Conservation (phyloP, 1,139 yeast genomes). For the Nakaseomyces delphensis region DNA sequence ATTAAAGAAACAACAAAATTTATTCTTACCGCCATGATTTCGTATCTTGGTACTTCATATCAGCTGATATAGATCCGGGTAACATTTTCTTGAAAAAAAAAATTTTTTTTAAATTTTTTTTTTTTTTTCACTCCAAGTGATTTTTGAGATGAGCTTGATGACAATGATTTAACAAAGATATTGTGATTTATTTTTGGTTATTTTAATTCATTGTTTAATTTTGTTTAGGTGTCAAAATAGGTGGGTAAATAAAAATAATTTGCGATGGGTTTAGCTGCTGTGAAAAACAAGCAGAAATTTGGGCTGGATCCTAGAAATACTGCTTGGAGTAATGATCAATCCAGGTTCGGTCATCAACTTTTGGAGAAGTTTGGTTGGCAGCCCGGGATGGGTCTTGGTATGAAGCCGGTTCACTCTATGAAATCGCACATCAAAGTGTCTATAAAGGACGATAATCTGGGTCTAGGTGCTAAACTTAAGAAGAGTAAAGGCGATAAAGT, state of each 20-base stretch:
- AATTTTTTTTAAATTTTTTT: no score
- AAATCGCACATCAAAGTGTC: slow-evolving; percentile 78
- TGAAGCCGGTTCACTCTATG: slow-evolving; percentile 47
- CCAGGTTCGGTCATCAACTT: slow-evolving; percentile 82
- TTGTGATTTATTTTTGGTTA: no score
- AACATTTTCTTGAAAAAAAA: no score
- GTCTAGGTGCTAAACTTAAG: slow-evolving; percentile 74
- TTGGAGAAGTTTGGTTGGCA: slow-evolving; percentile 80
- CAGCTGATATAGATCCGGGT: no score
- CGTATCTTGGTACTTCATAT: no score
- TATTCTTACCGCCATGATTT: no score
- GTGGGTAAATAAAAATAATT: neutral
- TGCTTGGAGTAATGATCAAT: slow-evolving; percentile 83
- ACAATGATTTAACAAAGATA: no score
- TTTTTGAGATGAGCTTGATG: no score
- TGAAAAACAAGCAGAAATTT: slow-evolving; percentile 72
- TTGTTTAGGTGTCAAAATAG: no score
- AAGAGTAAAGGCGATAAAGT: slow-evolving; percentile 40
- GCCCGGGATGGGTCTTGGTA: slow-evolving; percentile 84
- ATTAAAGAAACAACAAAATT: no score
- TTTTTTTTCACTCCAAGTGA: no score
- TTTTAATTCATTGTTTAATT: no score
- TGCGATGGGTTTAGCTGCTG: slow-evolving; percentile 78
- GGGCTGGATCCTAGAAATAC: slow-evolving; percentile 93
- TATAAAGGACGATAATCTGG: slow-evolving; percentile 72